phyloP scores from a whole-genome alignment of 2,329 filamentous ascomycete species.

The Ascosphaera pollenicola region DNA sequence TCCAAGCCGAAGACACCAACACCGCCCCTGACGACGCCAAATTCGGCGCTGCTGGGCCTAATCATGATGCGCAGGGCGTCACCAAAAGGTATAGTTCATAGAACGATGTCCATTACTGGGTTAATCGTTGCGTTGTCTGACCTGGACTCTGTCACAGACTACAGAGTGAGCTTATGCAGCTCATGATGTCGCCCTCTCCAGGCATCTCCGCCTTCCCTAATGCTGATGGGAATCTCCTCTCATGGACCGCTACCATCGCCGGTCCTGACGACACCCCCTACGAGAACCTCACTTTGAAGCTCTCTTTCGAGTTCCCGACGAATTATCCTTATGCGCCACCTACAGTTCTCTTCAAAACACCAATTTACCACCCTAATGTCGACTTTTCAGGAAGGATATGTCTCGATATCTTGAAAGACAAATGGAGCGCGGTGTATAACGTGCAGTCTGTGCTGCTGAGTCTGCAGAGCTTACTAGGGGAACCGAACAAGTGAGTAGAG shows the following conservation, averaged over 20 bases:
- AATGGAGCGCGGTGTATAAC: constrained; percentile 97
- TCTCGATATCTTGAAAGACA: constrained; percentile 94
- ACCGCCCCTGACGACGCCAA: constrained; percentile 40
- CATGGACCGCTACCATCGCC: constrained; percentile 84
- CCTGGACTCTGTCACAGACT: constrained; percentile 32
- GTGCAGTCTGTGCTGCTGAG: constrained; percentile 84
- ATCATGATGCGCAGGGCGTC: constrained; percentile 47
- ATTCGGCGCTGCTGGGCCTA: too few species aligned
- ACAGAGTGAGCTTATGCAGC: constrained; percentile 92
- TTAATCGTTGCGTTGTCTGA: neutral
- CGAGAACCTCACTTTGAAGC: constrained; percentile 68
- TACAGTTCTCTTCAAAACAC: constrained; percentile 89
- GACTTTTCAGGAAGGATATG: constrained; percentile 96
- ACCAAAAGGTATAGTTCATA: constrained; percentile 41
- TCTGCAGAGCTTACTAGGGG: constrained; percentile 80
- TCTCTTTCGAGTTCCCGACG: constrained; percentile 69
- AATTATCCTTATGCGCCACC: constrained; percentile 90
- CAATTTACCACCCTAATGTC: constrained; percentile 97
- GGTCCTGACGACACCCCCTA: constrained; percentile 87
- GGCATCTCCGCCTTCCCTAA: constrained; percentile 91
- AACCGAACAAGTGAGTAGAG: constrained; percentile 84
- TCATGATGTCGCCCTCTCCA: constrained; percentile 87
- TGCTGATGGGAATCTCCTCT: constrained; percentile 69
- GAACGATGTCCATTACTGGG: neutral
- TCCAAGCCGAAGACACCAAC: constrained; percentile 42